A percentile compares a stretch with the other conserved stretches of the same genome.
These are phyloP conservation scores for Hordeum vulgare DNA, from an alignment of 176 grass and related monocot genomes.

Conservation along the genomic window MorexV3_pseudomolecules_assembly NC_058519.1:534355193-534355692, in stretches of 20 bases:
- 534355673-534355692: background rate
- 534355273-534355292: background rate
- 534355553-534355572: background rate
- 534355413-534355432: background rate
- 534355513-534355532: background rate
- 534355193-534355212: background rate
- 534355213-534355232: background rate
- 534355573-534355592: background rate
- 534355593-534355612: background rate
- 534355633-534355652: background rate
- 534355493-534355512: background rate
- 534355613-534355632: background rate
- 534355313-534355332: background rate
- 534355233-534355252: background rate
- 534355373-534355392: background rate
- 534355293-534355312: background rate
- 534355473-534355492: background rate
- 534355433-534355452: constrained; percentile 15
- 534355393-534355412: background rate
- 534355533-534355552: background rate
- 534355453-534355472: background rate
- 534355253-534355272: background rate
- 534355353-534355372: background rate
- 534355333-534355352: background rate
- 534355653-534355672: background rate